Evolutionary conservation across 2,329 filamentous ascomycete genomes (phyloP).

Genomic region (Penicillium olsonii): DNA sequence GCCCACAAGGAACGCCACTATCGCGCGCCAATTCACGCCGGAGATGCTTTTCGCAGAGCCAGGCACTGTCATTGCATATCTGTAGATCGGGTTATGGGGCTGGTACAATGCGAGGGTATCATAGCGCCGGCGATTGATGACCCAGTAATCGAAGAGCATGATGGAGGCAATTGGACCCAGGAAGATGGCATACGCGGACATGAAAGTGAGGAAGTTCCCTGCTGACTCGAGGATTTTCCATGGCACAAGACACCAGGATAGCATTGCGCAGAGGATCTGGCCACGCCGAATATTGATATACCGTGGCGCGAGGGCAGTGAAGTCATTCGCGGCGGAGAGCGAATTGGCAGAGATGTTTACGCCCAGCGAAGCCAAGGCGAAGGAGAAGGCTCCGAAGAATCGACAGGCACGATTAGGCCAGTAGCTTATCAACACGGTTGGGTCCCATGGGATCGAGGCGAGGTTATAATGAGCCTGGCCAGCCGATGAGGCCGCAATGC

Average conservation of each 20-base stretch:
- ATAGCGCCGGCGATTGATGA: conserved; percentile 53
- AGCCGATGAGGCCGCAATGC: conserved; percentile 43
- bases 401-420: conserved; percentile 43
- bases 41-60: conserved; percentile 24
- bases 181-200: conserved; percentile 67
- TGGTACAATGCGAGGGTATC: conserved; percentile 57
- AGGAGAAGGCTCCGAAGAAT: conserved; percentile 56
- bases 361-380: conserved; percentile 58
- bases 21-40: conserved; percentile 62
- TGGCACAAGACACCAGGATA: conserved; percentile 63
- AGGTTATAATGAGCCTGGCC: conserved; percentile 39
- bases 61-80: conserved; percentile 45
- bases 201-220: conserved; percentile 62
- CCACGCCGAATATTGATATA: conserved; percentile 61
- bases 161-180: conserved; percentile 65
- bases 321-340: conserved; percentile 53
- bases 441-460: conserved; percentile 46
- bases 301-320: conserved; percentile 56
- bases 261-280: conserved; percentile 55
- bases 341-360: conserved; percentile 61
- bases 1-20: conserved; percentile 58
- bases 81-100: conserved; percentile 48
- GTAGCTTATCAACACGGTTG: conserved; percentile 41
- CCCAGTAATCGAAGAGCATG: conserved; percentile 62
- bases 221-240: conserved; percentile 67